Evolutionary conservation across 2,329 filamentous ascomycete genomes (phyloP).

Genomic region (Aspergillus fumigatiaffinis): DNA sequence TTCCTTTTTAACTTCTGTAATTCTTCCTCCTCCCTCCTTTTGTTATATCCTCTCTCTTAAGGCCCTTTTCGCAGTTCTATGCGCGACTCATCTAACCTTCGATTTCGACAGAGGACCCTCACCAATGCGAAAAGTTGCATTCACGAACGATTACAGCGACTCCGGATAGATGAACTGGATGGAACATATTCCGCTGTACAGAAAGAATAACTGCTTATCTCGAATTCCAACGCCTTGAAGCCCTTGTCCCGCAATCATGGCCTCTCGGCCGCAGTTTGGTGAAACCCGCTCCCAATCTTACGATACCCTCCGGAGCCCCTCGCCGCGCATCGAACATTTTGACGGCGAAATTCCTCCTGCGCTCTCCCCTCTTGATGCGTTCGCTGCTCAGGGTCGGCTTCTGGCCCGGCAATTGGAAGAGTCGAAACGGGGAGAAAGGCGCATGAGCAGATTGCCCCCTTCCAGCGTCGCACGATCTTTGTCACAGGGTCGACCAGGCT

Average conservation of each 20-base stretch:
- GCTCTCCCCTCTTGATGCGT: slow-evolving; percentile 89
- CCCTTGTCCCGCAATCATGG: slow-evolving; percentile 39
- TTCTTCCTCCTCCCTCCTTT: slow-evolving; percentile 1
- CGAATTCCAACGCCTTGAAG: slow-evolving; percentile 5
- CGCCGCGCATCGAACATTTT: slow-evolving; percentile 67
- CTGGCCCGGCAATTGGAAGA: slow-evolving; percentile 85
- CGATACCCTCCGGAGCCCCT: slow-evolving; percentile 53
- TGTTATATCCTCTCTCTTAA: slow-evolving; percentile 3
- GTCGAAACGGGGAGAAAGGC: slow-evolving; percentile 65
- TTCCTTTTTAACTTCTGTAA: slow-evolving; percentile 17
- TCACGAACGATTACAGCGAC: slow-evolving; percentile 1
- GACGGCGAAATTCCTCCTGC: slow-evolving; percentile 78
- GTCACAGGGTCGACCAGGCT: slow-evolving; percentile 71
- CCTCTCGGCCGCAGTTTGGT: slow-evolving; percentile 55
- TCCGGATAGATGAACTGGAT: slow-evolving; percentile 13
- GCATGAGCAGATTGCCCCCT: slow-evolving; percentile 81
- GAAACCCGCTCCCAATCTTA: slow-evolving; percentile 59
- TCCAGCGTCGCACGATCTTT: slow-evolving; percentile 79
- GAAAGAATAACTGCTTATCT: background rate
- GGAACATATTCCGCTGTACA: background rate
- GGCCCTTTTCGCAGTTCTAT: background rate
- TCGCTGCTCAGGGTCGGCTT: slow-evolving; percentile 84
- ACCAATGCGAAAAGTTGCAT: slow-evolving; percentile 9
- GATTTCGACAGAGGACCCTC: background rate
- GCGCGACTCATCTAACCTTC: slow-evolving; percentile 5